Evolutionary conservation across 768 basidiomycete genomes (phyloP).

Genomic region (Mycena polygramma): DNA sequence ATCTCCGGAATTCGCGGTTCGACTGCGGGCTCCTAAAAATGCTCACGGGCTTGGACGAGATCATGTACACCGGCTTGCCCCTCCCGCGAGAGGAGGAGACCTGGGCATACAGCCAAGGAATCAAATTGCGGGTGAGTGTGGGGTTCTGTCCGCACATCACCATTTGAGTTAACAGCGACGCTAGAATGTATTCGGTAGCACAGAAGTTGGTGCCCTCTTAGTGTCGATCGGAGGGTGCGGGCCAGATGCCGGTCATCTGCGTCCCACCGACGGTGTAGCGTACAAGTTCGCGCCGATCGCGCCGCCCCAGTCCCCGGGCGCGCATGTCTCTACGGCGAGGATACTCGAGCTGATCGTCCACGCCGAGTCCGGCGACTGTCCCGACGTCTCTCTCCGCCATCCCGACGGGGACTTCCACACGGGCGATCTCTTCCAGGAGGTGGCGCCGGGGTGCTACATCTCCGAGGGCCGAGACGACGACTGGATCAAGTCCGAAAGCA

Average conservation of each 20-base stretch:
- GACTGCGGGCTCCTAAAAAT: constrained; percentile 72
- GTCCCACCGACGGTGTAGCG: constrained; percentile 69
- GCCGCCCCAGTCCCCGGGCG: constrained; percentile 55
- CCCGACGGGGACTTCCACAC: constrained; percentile 83
- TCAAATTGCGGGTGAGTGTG: constrained; percentile 70
- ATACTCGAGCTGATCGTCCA: constrained; percentile 80
- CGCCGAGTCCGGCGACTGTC: constrained; percentile 77
- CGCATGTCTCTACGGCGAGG: constrained; percentile 66
- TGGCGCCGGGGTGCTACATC: constrained; percentile 67
- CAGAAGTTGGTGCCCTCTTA: constrained; percentile 83
- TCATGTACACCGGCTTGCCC: constrained; percentile 75
- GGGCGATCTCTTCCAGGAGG: constrained; percentile 84
- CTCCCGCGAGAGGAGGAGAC: constrained; percentile 77
- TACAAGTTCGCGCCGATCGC: constrained; percentile 76
- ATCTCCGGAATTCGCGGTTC: constrained; percentile 70
- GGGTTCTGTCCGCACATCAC: not conserved
- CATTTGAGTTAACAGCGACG: constrained; percentile 3
- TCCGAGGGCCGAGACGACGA: constrained; percentile 84
- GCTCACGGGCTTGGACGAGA: constrained; percentile 70
- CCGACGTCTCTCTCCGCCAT: constrained; percentile 67
- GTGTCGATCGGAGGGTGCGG: constrained; percentile 68
- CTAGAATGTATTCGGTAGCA: constrained; percentile 86
- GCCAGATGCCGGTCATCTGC: constrained; percentile 64
- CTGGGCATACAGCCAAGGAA: constrained; percentile 74
- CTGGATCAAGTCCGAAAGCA: constrained; percentile 88